Evolutionary conservation across 2,329 filamentous ascomycete species (phyloP).

Genomic region (Biscogniauxia marginata): DNA sequence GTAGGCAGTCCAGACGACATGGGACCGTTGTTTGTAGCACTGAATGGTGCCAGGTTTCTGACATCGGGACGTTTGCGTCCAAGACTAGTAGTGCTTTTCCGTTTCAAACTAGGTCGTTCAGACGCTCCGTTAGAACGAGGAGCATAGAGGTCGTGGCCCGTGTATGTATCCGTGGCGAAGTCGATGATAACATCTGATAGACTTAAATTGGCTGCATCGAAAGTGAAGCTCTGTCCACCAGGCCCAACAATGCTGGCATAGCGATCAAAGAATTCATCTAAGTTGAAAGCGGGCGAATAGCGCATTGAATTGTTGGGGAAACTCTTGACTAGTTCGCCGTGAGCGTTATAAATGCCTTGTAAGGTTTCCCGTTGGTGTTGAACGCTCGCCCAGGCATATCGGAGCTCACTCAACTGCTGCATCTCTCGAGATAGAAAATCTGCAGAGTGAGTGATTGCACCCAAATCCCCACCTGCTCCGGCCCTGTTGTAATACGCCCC

Average conservation of each 20-base stretch:
- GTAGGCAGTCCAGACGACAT: conserved; percentile 32
- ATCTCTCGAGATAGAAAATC: conserved; percentile 77
- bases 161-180: conserved; percentile 55
- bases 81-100: conserved; percentile 45
- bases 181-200: conserved; percentile 67
- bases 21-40: conserved; percentile 26
- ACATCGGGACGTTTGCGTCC: conserved; percentile 41
- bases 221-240: conserved; percentile 59
- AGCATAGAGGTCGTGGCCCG: conserved; percentile 48
- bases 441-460: conserved; percentile 60
- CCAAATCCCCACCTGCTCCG: conserved; percentile 49
- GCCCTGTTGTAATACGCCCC: conserved; percentile 72
- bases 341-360: conserved; percentile 74
- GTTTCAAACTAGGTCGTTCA: conserved; percentile 45
- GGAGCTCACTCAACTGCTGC: conserved; percentile 73
- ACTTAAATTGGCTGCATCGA: conserved; percentile 73
- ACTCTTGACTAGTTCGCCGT: conserved; percentile 75
- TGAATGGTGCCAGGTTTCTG: conserved; percentile 36
- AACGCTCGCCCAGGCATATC: conserved; percentile 73
- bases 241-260: conserved; percentile 60
- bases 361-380: conserved; percentile 79
- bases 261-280: conserved; percentile 85
- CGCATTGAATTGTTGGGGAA: conserved; percentile 66
- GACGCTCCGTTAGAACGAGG: conserved; percentile 34
- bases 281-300: conserved; percentile 76